These are phyloP conservation scores for Xylaria sp. DNA, from an alignment of 2,329 filamentous ascomycete genomes.

Conservation along the genomic window DNA sequence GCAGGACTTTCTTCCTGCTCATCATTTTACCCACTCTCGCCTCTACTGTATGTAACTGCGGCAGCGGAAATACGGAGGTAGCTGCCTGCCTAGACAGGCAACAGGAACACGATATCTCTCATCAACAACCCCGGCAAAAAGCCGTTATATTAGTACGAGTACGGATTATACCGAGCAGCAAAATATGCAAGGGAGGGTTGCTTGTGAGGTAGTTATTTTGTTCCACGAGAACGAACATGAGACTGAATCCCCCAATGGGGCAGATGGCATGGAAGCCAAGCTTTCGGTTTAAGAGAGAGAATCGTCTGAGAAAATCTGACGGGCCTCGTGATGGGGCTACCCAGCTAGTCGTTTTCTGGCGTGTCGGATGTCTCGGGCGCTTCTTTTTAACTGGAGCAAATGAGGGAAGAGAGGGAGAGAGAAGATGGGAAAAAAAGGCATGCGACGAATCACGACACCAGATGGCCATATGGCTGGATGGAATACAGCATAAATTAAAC, in stretches of 20 bases:
- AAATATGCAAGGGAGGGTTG: slow-evolving; percentile 11
- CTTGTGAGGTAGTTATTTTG: not conserved
- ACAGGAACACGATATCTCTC: too few species aligned
- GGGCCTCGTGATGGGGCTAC: slow-evolving; percentile 9
- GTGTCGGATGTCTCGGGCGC: slow-evolving; percentile 17
- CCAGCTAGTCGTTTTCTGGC: slow-evolving; percentile 6
- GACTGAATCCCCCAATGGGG: not conserved
- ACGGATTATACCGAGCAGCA: not conserved
- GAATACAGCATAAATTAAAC: not conserved
- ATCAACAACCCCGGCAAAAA: not conserved
- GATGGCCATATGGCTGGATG: not conserved
- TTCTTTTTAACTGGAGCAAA: not conserved
- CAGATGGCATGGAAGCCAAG: not conserved
- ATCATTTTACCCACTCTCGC: not conserved
- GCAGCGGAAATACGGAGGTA: too few species aligned
- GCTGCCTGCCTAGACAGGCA: too few species aligned
- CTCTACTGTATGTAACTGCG: too few species aligned
- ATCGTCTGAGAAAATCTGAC: slow-evolving; percentile 18
- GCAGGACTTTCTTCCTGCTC: slow-evolving; percentile 1
- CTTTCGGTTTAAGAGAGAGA: slow-evolving; percentile 3
- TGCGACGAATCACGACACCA: not conserved
- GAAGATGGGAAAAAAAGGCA: not conserved
- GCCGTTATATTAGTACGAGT: not conserved
- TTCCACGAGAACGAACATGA: not conserved
- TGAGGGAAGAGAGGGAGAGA: not conserved